Base-by-base conservation (phyloP, 2,329 filamentous ascomycete species). In the Xylaria sp. region DNA sequence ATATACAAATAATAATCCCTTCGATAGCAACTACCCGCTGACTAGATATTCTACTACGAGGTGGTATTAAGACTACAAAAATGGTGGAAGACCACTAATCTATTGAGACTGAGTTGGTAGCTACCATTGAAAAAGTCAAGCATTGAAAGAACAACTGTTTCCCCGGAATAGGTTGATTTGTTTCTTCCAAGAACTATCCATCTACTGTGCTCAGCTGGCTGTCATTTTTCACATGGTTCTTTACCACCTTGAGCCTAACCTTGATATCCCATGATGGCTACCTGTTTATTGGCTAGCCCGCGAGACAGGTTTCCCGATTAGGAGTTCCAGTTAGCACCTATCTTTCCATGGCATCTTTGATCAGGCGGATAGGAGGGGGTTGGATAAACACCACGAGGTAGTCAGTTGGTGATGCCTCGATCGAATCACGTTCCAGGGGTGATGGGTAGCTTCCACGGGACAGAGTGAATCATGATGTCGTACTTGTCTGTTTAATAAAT, bases 1-100 rank as follows among this genome's bases (percentile, higher is more conserved):
- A 47, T 47, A 60, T 48, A 60, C 48, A 60, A 23, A 60, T 55
- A 60, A 62, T 59, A 57, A 59, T 55, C 13, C 29, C 35, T 18
- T 47, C 5, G 42, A 23, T 10, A 65, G 21, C 13, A 5, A 23
- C 16, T 47, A n/a, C 23, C 29, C 18, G 18, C 10, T 50, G 32
- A 32, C 32, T 37, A n/a, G 21, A 40, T 51, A 25, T 47, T 27
- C 25, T 16, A 16, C 9, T 13, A 21, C 16, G 10, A 23, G 32
- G 2, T 5, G 47, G 9, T 27, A 18, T 21, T 25, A 35, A 53
- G n/a, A 42, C 2, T 50, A 23, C 16, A 37, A 9, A 47, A 21
- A 8, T 37, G 18, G 3, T 42, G 13, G 40, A 16, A 42, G 5
- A 16, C 13, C 40, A 18, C 12, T 16, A 42, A 21, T 54, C 35